phyloP scores from a whole-genome alignment of 116 monocot species.

The Thalassia testudinum region DNA sequence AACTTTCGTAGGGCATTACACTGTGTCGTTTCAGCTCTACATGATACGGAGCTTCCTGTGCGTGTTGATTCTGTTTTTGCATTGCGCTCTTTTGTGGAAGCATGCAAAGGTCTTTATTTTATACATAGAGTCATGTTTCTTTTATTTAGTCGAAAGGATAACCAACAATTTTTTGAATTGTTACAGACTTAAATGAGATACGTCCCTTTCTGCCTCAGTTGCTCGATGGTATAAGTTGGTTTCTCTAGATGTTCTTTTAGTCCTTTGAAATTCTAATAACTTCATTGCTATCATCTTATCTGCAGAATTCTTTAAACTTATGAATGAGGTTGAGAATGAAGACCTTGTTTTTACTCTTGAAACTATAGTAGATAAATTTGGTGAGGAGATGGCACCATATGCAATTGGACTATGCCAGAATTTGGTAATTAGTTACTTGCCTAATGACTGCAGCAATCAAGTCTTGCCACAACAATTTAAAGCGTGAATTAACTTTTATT shows the following conservation, averaged over 20 bases:
- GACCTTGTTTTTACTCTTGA: conserved; percentile 37
- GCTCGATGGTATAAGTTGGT: conserved; percentile 28
- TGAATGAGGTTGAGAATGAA: conserved; percentile 42
- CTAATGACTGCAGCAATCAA: background rate
- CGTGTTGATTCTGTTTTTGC: conserved; percentile 76
- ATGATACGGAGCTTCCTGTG: conserved; percentile 65
- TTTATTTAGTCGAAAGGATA: background rate
- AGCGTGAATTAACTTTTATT: too few relatives aligned
- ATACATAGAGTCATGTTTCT: background rate
- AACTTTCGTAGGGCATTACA: conserved; percentile 55
- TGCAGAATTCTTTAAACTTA: conserved; percentile 34
- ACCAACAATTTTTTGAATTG: too few relatives aligned
- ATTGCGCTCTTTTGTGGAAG: conserved; percentile 67
- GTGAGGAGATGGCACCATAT: conserved; percentile 43
- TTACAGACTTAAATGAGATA: conserved; percentile 57
- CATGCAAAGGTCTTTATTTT: conserved; percentile 38
- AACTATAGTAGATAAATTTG: conserved; percentile 37
- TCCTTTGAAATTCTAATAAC: background rate
- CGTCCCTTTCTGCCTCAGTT: conserved; percentile 63
- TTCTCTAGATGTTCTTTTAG: background rate
- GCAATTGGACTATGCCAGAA: conserved; percentile 36
- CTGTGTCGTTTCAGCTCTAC: conserved; percentile 39
- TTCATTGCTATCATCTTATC: background rate
- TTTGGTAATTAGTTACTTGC: conserved; percentile 15
- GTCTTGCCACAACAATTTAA: too few relatives aligned